Evolutionary conservation across 129 eudicot species (phyloP).

Genomic region (Rutidosis leptorrhynchoides): DNA sequence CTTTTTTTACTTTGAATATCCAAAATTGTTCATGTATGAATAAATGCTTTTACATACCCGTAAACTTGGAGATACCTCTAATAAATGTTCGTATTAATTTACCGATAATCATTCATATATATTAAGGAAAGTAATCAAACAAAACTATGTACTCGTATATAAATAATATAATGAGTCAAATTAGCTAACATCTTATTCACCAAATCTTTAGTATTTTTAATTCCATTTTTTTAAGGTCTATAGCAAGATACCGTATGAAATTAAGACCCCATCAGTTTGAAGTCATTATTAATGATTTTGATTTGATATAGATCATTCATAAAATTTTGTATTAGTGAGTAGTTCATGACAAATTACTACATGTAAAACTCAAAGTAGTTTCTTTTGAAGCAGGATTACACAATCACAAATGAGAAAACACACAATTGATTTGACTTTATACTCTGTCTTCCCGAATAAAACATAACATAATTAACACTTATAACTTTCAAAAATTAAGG

Average conservation of each 20-base stretch:
- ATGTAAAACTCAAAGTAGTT: constrained; percentile 7
- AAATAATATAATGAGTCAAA: no score
- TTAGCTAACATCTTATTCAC: no score
- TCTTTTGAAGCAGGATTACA: constrained; percentile 25
- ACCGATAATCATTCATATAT: no score
- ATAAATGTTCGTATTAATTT: no score
- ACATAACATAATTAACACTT: constrained; percentile 33
- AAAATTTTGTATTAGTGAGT: constrained; percentile 1
- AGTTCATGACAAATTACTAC: not conserved
- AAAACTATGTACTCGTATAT: no score
- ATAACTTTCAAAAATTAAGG: constrained; percentile 14
- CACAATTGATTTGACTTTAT: constrained; percentile 29
- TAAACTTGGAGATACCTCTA: no score
- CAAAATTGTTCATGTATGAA: not conserved
- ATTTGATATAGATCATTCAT: constrained; percentile 2
- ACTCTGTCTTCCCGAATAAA: constrained; percentile 26
- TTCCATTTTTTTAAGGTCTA: no score
- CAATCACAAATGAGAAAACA: constrained; percentile 27
- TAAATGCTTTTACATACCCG: no score
- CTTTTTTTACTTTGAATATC: not conserved
- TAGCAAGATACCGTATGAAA: no score
- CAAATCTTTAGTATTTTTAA: no score
- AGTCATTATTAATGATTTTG: not conserved
- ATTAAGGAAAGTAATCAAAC: no score
- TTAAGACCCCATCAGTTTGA: no score